Conservation (phyloP, 2,329 filamentous ascomycete genomes). For the Mollisia scopiformis region DNA sequence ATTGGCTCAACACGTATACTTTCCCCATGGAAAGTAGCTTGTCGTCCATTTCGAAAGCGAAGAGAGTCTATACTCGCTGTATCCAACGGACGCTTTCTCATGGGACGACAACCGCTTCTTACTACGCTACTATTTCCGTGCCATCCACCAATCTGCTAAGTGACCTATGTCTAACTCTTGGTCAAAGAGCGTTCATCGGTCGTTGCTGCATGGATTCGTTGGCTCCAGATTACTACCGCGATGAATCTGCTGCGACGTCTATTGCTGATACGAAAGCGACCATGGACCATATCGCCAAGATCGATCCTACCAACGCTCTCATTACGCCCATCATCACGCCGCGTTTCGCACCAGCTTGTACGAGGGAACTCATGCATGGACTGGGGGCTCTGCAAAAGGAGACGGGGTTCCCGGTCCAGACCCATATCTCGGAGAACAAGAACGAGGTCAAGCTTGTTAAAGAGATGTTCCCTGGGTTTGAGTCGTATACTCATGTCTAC, state of each 20-base stretch:
- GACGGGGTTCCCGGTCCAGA: constrained; percentile 74
- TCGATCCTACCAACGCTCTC: constrained; percentile 68
- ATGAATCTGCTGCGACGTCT: constrained; percentile 64
- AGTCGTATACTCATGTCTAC: constrained; percentile 78
- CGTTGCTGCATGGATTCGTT: constrained; percentile 92
- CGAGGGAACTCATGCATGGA: constrained; percentile 57
- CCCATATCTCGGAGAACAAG: constrained; percentile 85
- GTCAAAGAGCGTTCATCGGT: constrained; percentile 89
- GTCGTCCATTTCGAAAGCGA: constrained; percentile 62
- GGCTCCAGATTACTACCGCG: constrained; percentile 78
- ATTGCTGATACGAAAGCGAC: constrained; percentile 58
- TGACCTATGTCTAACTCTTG: constrained; percentile 75
- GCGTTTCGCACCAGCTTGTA: constrained; percentile 68
- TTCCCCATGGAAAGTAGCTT: constrained; percentile 90
- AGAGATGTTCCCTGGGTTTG: constrained; percentile 65
- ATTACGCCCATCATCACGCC: constrained; percentile 82
- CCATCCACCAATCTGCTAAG: constrained; percentile 89
- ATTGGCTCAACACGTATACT: constrained; percentile 94
- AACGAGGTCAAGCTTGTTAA: constrained; percentile 73
- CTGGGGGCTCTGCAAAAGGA: constrained; percentile 68
- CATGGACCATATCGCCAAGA: constrained; percentile 65
- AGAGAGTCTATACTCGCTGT: constrained; percentile 74
- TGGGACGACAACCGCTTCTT: constrained; percentile 92
- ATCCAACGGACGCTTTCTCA: constrained; percentile 81
- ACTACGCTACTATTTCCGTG: constrained; percentile 90